Evolutionary conservation across 805 yeast genomes (phyloP), one percentile per base, ranked within the genome.

Genomic region (Kluyveromyces starmeri): DNA sequence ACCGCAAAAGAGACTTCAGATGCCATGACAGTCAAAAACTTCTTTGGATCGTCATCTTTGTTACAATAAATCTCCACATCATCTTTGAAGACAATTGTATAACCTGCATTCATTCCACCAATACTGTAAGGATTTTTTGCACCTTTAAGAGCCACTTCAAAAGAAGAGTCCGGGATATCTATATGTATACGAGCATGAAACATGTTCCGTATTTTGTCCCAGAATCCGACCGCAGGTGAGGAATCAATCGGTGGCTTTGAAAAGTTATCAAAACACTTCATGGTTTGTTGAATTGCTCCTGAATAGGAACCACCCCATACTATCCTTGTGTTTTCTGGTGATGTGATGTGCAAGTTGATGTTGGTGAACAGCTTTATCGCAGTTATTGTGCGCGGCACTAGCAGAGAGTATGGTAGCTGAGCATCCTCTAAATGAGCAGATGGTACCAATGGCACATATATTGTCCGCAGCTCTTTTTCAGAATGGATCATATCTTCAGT

Each of bases 221-320:
- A 88, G 45, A 86, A 78, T 1, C 97, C 97, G 10, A 85, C 60
- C 45, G 80, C 81, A 3, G 74, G 70, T 2, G 95, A 83, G 0
- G 88, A 88, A 53, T 88, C 97, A 11, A 82, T 60, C 0, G 94
- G 95, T 0, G 95, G 94, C 53, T 89, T 88, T 1, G 94, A 76
- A 51, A 88, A 83, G 28, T 79, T 76, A 47, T 86, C 95, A 40
- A 88, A 70, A 37, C 74, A 79, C 36, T 75, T 61, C 76, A 83
- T 80, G 2, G 78, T 67, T 44, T 84, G 88, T 44, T 84, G 85
- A 20, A 88, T 70, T 1, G 86, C 88, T 12, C 94, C 86, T 45
- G 80, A 84, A 45, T 81, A 78, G 0, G 89, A 80, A 20, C 76
- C 76, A 22, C 94, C 92, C 94, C 95, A 86, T 0, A 82, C 72